Base-by-base conservation (phyloP, 176 grass and related monocot genomes). In the Eremochloa ophiuroides region DNA sequence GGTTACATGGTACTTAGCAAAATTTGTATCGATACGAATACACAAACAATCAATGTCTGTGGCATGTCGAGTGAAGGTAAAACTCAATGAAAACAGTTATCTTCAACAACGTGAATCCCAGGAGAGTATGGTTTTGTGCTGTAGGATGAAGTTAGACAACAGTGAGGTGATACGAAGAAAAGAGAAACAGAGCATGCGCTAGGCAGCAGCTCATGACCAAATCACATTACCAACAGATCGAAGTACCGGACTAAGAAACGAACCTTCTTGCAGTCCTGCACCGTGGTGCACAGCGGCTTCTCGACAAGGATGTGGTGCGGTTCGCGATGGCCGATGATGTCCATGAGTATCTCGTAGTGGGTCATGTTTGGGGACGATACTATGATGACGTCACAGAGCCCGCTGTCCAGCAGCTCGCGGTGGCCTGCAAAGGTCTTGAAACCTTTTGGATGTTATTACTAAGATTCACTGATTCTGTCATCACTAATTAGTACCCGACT, bases 311-410 rank as follows among this genome's bases (percentile, higher is more conserved):
- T 83, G 30, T 98, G 95, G 69, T 98, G 92, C 18, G 88, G 88
- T 8, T 76, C 75, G 11, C 62, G 37, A 65, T 93, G 84, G 50
- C 48, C 4, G 71, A 94, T 93, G 47, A 94, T 84, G 73, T 98
- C 95, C 88, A 98, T 93, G 33, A 94, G 86, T 56, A 98, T 91
- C 61, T 91, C 90, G 77, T 77, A 91, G 76, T 98, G 95, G 4
- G 95, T 98, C 95, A 98, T 98, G 69, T 98, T 98, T 58, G 95
- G 95, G 10, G 95, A 98, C 1, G 95, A 92, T 27, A 98, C 78
- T 4, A 98, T 69, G 34, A 93, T 67, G 2, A 88, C 92, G 30
- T 98, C 95, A 14, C 95, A 98, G 42, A 94, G 89, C 50, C 88
- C 78, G 38, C 95, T 94, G 64, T 91, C 85, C 77, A 98, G 78